These are phyloP conservation scores for Podaxis pistillaris DNA, from an alignment of 768 basidiomycete species.

Conservation along the genomic window DNA sequence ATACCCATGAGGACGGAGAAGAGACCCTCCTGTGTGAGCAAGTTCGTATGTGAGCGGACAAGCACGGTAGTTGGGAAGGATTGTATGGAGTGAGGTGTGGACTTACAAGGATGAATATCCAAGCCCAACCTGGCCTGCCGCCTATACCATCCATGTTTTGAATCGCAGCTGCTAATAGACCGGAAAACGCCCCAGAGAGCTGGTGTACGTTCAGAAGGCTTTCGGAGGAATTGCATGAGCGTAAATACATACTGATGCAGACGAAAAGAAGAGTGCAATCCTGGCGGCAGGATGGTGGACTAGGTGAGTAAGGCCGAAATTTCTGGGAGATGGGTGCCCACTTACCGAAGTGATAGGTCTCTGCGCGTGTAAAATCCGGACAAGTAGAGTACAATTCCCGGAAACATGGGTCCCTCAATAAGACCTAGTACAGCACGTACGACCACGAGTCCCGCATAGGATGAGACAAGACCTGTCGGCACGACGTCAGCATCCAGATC, in stretches of 20 bases:
- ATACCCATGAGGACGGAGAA: constrained; percentile 51
- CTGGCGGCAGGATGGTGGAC: constrained; percentile 21
- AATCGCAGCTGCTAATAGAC: constrained; percentile 61
- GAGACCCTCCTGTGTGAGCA: constrained; percentile 37
- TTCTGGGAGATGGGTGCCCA: not conserved
- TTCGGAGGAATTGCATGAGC: not conserved
- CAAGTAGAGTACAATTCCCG: constrained; percentile 40
- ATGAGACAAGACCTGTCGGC: constrained; percentile 41
- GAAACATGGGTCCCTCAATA: constrained; percentile 46
- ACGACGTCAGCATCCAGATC: not conserved
- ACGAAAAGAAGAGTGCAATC: constrained; percentile 38
- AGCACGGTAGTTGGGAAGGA: no score
- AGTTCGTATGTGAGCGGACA: not conserved
- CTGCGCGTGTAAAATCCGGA: constrained; percentile 36
- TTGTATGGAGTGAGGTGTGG: not conserved
- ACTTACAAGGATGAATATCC: constrained; percentile 31
- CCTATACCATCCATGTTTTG: constrained; percentile 51
- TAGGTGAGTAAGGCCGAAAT: not conserved
- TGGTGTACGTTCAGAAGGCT: constrained; percentile 11
- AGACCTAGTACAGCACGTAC: constrained; percentile 53
- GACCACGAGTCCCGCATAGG: constrained; percentile 45
- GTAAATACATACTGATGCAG: constrained; percentile 30
- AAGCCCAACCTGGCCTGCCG: constrained; percentile 54
- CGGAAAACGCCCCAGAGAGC: constrained; percentile 61
- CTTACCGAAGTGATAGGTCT: constrained; percentile 32